Percentiles rank a stretch among this genome's conserved stretches.
Conservation (phyloP, 73 alveolate genomes). For the Paramecium primaurelia region DNA sequence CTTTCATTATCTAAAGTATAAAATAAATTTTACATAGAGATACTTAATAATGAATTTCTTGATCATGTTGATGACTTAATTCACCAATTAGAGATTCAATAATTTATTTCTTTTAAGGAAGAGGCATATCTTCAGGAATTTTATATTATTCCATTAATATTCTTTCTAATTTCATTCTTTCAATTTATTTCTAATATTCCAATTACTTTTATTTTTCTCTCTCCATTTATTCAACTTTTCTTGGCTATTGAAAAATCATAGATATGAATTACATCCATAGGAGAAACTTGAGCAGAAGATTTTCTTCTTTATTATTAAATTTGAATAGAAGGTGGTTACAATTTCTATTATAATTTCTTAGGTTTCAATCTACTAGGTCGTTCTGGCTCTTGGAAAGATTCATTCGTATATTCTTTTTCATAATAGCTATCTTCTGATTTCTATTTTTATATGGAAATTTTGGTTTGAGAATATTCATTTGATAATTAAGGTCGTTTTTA, state of each 20-base stretch:
- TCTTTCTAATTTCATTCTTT: background rate
- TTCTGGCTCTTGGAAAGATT: background rate
- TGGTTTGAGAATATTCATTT: background rate
- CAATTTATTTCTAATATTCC: background rate
- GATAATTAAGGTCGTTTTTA: background rate
- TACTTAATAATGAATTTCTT: background rate
- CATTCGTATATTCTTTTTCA: background rate
- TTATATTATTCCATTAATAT: background rate
- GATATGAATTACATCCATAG: background rate
- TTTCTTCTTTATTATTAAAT: background rate
- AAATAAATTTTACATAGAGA: background rate
- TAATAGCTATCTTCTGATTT: background rate
- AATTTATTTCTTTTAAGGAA: background rate
- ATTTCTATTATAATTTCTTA: background rate
- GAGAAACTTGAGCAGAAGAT: background rate
- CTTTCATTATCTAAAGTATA: background rate
- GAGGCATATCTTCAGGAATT: background rate
- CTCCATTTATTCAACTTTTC: background rate
- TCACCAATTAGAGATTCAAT: background rate
- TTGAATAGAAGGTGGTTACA: background rate
- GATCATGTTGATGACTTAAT: background rate
- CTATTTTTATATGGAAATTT: background rate
- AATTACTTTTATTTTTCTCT: background rate
- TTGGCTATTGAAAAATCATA: background rate
- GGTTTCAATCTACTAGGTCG: background rate